A percentile compares a stretch with the other conserved stretches of the same genome.
Conservation (phyloP, 2,329 filamentous ascomycete species). For the Sporothrix euskadiensis region DNA sequence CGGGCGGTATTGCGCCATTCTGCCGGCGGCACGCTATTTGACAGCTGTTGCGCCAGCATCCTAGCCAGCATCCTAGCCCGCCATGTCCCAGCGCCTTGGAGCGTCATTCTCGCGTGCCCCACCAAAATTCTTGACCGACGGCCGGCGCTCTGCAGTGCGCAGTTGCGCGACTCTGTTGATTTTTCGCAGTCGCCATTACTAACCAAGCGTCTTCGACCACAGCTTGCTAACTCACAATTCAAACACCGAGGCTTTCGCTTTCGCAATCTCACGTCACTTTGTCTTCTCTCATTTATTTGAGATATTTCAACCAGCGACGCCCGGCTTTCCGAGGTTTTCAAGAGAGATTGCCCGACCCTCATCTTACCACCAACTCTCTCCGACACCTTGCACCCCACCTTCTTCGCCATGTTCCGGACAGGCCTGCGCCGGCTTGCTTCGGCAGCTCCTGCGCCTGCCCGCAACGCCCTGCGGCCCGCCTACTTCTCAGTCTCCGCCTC, state of each 20-base stretch:
- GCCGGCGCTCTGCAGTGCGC: constrained; percentile 17
- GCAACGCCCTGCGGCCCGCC: constrained; percentile 75
- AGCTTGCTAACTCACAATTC: not conserved
- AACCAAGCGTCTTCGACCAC: not conserved
- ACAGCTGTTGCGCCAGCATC: not conserved
- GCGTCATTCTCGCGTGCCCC: constrained; percentile 13
- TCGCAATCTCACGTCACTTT: constrained; percentile 5
- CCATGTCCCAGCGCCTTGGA: not conserved
- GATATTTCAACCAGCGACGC: not conserved
- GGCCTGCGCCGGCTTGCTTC: constrained; percentile 67
- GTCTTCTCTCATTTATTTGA: not conserved
- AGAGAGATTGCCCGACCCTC: not conserved
- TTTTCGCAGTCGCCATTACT: constrained; percentile 14
- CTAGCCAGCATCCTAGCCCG: not conserved
- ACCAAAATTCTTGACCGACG: constrained; percentile 23
- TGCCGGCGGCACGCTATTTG: constrained; percentile 23
- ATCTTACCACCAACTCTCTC: not conserved
- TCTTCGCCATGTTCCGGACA: constrained; percentile 64
- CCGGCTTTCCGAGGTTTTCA: not conserved
- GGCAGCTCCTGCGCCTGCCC: constrained; percentile 41
- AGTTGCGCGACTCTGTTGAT: not conserved
- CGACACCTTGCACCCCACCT: not conserved
- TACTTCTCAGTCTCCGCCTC: constrained; percentile 45
- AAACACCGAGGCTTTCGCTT: not conserved
- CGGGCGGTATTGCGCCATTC: constrained; percentile 30